Evolutionary conservation across 257 asterid genomes (phyloP).

Genomic region (Plantago elongata): DNA sequence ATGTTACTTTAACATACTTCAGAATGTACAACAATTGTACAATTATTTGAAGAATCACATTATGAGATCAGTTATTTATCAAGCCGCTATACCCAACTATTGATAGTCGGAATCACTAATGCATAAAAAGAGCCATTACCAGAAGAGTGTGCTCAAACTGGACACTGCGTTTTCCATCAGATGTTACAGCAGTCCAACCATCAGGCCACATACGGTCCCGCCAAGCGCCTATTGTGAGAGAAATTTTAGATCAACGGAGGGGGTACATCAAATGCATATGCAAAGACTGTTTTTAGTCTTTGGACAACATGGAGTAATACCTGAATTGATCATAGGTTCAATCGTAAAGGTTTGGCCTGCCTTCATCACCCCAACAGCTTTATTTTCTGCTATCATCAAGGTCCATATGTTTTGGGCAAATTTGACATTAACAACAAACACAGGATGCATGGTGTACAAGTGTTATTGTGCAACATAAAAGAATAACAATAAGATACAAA

Average conservation of each 20-base stretch:
- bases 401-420: slow-evolving; percentile 16
- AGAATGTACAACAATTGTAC: no score
- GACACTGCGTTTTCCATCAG: slow-evolving; percentile 94
- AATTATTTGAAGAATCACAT: no score
- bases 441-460: not conserved
- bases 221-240: slow-evolving; percentile 61
- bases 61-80: no score
- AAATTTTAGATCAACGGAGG: slow-evolving; percentile 10
- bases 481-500: no score
- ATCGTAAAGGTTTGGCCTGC: slow-evolving; percentile 95
- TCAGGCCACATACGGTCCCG: slow-evolving; percentile 98
- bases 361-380: slow-evolving; percentile 96
- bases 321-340: slow-evolving; percentile 94
- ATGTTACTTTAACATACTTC: no score
- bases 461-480: not conserved
- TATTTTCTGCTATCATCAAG: slow-evolving; percentile 78
- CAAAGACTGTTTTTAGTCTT: not conserved
- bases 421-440: slow-evolving; percentile 13
- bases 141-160: slow-evolving; percentile 93
- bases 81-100: not conserved
- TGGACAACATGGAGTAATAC: slow-evolving; percentile 26
- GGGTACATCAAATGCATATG: not conserved
- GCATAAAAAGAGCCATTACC: slow-evolving; percentile 33
- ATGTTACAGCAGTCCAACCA: slow-evolving; percentile 97
- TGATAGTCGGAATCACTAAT: not conserved